Evolutionary conservation across 2,329 filamentous ascomycete genomes (phyloP).

Genomic region (Ceratocystis eucalypticola): DNA sequence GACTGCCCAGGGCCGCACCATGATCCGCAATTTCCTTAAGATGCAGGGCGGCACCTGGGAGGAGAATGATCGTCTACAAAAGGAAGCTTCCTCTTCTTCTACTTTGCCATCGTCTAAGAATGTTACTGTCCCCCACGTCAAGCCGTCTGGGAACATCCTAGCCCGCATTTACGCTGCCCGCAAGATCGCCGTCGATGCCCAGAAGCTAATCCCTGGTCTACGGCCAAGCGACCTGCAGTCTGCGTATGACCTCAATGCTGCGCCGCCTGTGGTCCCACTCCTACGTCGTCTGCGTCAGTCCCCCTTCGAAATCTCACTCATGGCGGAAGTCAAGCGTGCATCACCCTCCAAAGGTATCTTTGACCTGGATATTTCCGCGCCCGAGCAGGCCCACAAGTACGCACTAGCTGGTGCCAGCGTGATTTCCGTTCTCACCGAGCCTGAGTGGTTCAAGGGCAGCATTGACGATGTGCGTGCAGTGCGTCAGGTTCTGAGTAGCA

Average conservation of each 20-base stretch:
- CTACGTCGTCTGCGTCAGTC: conserved; percentile 66
- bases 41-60: conserved; percentile 87
- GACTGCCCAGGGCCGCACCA: conserved; percentile 71
- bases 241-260: conserved; percentile 69
- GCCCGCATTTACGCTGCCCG: conserved; percentile 82
- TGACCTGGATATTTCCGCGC: conserved; percentile 72
- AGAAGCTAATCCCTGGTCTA: conserved; percentile 77
- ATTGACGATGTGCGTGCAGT: conserved; percentile 86
- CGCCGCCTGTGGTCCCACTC: conserved; percentile 73
- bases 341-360: conserved; percentile 96
- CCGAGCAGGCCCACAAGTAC: conserved; percentile 80
- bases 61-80: conserved; percentile 52
- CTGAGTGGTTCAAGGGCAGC: conserved; percentile 97
- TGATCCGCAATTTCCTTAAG: conserved; percentile 84
- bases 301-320: conserved; percentile 75
- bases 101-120: conserved; percentile 20
- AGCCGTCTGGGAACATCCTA: conserved; percentile 58
- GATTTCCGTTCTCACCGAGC: conserved; percentile 96
- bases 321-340: conserved; percentile 94
- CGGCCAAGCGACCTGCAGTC: conserved; percentile 72
- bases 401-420: conserved; percentile 89
- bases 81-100: conserved; percentile 21
- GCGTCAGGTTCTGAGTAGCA: conserved; percentile 72
- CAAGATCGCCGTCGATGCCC: conserved; percentile 58
- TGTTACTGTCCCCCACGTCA: conserved; percentile 34